These are phyloP conservation scores for Penicillium steckii DNA, from an alignment of 495 filamentous ascomycete species.

Conservation along the genomic window DNA sequence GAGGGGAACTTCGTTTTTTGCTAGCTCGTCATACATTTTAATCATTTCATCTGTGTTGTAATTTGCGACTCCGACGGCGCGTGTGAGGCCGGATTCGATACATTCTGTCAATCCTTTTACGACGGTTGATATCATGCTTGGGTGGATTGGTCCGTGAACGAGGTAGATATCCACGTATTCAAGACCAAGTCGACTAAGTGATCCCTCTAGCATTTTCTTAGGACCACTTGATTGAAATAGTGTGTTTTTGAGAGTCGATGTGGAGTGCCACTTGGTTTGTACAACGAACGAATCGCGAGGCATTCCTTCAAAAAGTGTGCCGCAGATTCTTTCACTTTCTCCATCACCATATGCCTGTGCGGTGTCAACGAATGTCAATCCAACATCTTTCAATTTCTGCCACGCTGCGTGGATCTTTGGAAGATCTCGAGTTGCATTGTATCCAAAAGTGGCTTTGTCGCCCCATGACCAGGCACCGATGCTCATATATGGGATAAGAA, in stretches of 20 bases:
- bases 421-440: slow-evolving; percentile 25
- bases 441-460: slow-evolving; percentile 40
- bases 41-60: slow-evolving; percentile 41
- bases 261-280: slow-evolving; percentile 26
- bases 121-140: slow-evolving; percentile 19
- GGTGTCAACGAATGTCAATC: slow-evolving; percentile 41
- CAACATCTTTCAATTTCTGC: slow-evolving; percentile 23
- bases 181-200: slow-evolving; percentile 63
- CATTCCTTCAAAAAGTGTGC: slow-evolving; percentile 31
- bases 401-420: slow-evolving; percentile 35
- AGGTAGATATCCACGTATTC: slow-evolving; percentile 82
- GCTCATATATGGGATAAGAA: slow-evolving; percentile 31
- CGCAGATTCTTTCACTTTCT: slow-evolving; percentile 37
- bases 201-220: slow-evolving; percentile 14
- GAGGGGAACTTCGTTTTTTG: slow-evolving; percentile 15
- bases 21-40: slow-evolving; percentile 29
- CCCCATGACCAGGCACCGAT: slow-evolving; percentile 45
- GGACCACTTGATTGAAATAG: slow-evolving; percentile 19
- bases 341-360: slow-evolving; percentile 41
- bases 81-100: slow-evolving; percentile 35
- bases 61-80: slow-evolving; percentile 41
- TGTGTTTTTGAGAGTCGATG: slow-evolving; percentile 11
- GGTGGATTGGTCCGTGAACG: slow-evolving; percentile 59
- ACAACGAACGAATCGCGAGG: slow-evolving; percentile 30
- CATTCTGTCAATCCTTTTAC: slow-evolving; percentile 35